A percentile compares a stretch with the other conserved stretches of the same genome.
Evolutionary conservation across 768 basidiomycete species (phyloP).

Genomic region (Pleurotus eryngii): DNA sequence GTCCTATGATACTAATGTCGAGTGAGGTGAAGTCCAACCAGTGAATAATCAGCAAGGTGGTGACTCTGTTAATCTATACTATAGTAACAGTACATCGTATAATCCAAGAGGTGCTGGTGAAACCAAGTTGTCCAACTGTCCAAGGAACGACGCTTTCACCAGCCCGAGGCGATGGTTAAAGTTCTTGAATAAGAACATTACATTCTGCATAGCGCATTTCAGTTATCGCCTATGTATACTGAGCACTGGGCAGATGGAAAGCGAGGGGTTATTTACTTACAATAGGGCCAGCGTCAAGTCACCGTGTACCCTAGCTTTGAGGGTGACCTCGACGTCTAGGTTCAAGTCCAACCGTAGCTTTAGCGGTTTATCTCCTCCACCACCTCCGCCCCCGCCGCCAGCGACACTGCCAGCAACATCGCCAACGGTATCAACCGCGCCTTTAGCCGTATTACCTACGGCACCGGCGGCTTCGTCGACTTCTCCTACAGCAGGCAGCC

Average conservation of each 20-base stretch:
- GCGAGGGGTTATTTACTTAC: conserved; percentile 8
- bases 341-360: conserved; percentile 11
- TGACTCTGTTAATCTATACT: too few relatives aligned
- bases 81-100: too few relatives aligned
- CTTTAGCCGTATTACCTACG: conserved; percentile 13
- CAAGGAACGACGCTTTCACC: too few relatives aligned
- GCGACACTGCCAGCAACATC: conserved; percentile 6
- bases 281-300: conserved; percentile 14
- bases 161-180: too few relatives aligned
- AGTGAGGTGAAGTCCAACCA: too few relatives aligned
- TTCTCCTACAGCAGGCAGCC: conserved; percentile 18
- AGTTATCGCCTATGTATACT: neutral
- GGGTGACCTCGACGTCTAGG: conserved; percentile 11
- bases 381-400: conserved; percentile 8
- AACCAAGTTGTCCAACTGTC: too few relatives aligned
- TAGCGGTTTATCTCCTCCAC: conserved; percentile 15
- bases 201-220: neutral
- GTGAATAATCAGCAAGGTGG: too few relatives aligned
- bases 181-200: neutral
- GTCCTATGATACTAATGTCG: too few relatives aligned
- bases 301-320: conserved; percentile 14
- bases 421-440: conserved; percentile 9
- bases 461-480: conserved; percentile 11
- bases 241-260: neutral
- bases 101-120: too few relatives aligned